A percentile compares a stretch with the other conserved stretches of the same genome.
Conservation (phyloP, 2,329 filamentous ascomycete species). For the Reticulascus tulasneorum region DNA sequence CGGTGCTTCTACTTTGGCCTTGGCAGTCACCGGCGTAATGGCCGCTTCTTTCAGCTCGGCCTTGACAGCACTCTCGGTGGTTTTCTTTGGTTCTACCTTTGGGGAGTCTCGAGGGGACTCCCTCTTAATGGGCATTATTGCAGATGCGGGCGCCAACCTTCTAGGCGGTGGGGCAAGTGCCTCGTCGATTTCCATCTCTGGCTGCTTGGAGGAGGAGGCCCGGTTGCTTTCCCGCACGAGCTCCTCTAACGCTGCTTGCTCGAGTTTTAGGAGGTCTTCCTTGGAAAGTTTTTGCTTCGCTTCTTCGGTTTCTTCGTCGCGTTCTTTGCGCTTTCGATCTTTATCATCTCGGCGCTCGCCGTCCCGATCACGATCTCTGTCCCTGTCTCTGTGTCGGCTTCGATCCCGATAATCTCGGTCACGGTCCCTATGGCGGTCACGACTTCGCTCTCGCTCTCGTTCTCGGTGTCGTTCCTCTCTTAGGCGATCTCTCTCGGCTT, state of each 20-base stretch:
- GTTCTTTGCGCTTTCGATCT: slow-evolving; percentile 28
- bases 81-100: slow-evolving; percentile 40
- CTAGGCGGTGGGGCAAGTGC: slow-evolving; percentile 52
- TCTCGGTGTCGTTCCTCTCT: slow-evolving; percentile 47
- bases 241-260: slow-evolving; percentile 55
- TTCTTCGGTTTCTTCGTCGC: slow-evolving; percentile 38
- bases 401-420: slow-evolving; percentile 23
- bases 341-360: slow-evolving; percentile 21
- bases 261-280: slow-evolving; percentile 54
- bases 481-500: slow-evolving; percentile 47
- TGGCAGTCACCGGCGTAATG: slow-evolving; percentile 2
- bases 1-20: slow-evolving; percentile 5
- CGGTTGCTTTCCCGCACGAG: slow-evolving; percentile 56
- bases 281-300: slow-evolving; percentile 52
- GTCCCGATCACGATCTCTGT: slow-evolving; percentile 27
- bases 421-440: slow-evolving; percentile 34
- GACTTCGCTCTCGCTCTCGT: slow-evolving; percentile 37
- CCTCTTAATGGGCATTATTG: slow-evolving; percentile 52
- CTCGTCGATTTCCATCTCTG: slow-evolving; percentile 51
- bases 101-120: slow-evolving; percentile 34
- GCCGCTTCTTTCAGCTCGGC: slow-evolving; percentile 26
- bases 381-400: slow-evolving; percentile 23
- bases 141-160: slow-evolving; percentile 49
- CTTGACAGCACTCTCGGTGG: slow-evolving; percentile 25
- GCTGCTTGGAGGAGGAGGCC: slow-evolving; percentile 41